Percentiles rank a stretch among this genome's conserved stretches.
Evolutionary conservation across 225 moss, liverwort and hornwort genomes (phyloP).

Genomic region (Marchantia polymorpha): DNA sequence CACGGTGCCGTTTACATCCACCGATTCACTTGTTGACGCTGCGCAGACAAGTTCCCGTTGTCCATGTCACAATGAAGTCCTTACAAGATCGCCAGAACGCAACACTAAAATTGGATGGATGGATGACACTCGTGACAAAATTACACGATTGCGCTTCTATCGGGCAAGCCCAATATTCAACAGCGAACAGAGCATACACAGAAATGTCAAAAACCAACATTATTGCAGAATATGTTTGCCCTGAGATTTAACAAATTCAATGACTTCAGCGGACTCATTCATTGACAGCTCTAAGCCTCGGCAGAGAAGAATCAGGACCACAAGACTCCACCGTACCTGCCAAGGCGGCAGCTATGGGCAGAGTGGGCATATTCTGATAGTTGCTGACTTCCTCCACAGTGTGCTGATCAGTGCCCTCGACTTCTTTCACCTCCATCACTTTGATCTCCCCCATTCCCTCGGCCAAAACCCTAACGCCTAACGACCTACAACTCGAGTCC

Average conservation of each 20-base stretch:
- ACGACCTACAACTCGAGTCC: neutral
- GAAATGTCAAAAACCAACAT: neutral
- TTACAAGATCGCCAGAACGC: neutral
- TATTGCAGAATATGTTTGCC: neutral
- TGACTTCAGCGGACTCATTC: neutral
- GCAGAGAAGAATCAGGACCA: neutral
- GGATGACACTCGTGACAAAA: neutral
- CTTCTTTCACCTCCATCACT: conserved; percentile 26
- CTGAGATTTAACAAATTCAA: neutral
- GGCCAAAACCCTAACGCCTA: conserved; percentile 21
- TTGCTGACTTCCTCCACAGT: conserved; percentile 3
- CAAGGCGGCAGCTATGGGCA: conserved; percentile 48
- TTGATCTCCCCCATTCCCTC: conserved; percentile 38
- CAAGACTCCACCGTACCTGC: conserved; percentile 30
- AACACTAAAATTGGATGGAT: no score
- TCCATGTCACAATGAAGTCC: neutral
- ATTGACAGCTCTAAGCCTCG: neutral
- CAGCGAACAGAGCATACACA: neutral
- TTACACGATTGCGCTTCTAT: neutral
- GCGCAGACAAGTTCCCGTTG: neutral
- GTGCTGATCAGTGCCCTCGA: conserved; percentile 17
- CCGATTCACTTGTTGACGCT: conserved; percentile 47
- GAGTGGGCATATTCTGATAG: conserved; percentile 45
- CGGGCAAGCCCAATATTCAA: neutral
- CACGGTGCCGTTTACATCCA: conserved; percentile 32